Evolutionary conservation across 768 basidiomycete genomes (phyloP), one percentile per base, ranked within the genome.

Genomic region (Leccinum obscurum): DNA sequence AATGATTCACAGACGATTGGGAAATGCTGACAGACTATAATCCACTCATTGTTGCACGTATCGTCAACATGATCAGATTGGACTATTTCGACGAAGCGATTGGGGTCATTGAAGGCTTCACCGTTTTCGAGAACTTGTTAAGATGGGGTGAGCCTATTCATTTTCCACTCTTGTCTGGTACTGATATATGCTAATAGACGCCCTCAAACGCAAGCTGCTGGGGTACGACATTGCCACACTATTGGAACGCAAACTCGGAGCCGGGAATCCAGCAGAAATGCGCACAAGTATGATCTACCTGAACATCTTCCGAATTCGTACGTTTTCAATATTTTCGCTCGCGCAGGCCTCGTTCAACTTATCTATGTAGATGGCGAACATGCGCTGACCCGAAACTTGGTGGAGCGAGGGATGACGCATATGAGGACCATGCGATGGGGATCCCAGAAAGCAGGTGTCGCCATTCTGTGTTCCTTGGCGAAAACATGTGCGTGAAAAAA

Each of bases 81-180:
- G 64, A 66, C 56, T 66, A 64, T 48, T 69, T 69, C 46, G 68
- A 69, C n/a, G 68, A 69, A n/a, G 67, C 68, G 2, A 50, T 69
- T 15, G 68, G 68, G 22, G 26, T 64, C n/a, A 52, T 57, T 1
- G 67, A 64, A 49, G 68, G 68, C 5, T 68, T 64, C 39, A 58
- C 55, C n/a, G 57, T 64, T 10, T 66, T 66, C n/a, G 54, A 57
- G 37, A 55, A 61, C 9, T 37, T 66, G 49, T n/a, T 66, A 41
- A 57, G 15, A 52, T 55, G 58, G 20, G 49, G 64, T 66, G 53
- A 28, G 39, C 22, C 5, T 24, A 34, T 11, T 7, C 11, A 5
- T 32, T 41, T 17, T 14, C 48, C 4, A 4, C 8, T 20, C 39
- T 26, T 39, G 26, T 20, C 26, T 20, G 4, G 2, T 17, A 13